Evolutionary conservation across 139 green algal species (phyloP).

Genomic region (Pseudopediastrum boryanum): DNA sequence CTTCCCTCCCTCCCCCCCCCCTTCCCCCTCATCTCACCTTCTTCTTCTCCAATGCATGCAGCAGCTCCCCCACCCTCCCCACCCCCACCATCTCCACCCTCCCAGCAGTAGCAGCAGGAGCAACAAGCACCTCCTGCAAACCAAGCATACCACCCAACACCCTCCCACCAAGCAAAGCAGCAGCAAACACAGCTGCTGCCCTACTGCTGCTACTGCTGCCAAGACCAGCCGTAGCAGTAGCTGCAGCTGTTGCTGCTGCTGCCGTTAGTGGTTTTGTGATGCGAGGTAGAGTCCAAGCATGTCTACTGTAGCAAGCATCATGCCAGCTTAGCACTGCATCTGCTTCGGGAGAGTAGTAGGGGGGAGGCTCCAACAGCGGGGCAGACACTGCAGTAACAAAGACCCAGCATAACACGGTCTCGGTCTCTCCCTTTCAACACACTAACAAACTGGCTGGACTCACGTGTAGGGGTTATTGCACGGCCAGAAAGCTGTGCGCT

Average conservation of each 20-base stretch:
- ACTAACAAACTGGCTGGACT: not conserved
- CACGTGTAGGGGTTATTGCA: not conserved
- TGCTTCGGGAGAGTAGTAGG: constrained; percentile 55
- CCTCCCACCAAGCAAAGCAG: constrained; percentile 82
- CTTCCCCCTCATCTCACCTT: not conserved
- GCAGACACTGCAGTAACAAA: constrained; percentile 63
- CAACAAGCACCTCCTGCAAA: constrained; percentile 38
- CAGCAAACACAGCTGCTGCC: no score
- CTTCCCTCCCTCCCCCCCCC: not conserved
- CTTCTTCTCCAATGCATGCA: no score
- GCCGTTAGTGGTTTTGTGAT: no score
- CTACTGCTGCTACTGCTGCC: constrained; percentile 39
- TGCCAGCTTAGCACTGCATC: constrained; percentile 81
- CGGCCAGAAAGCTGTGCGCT: not conserved
- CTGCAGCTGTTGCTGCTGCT: no score
- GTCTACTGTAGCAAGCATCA: constrained; percentile 73
- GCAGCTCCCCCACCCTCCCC: constrained; percentile 65
- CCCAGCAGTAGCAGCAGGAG: constrained; percentile 49
- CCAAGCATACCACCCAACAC: constrained; percentile 56
- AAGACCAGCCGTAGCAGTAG: constrained; percentile 50
- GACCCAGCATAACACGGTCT: no score
- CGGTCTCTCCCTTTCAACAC: no score
- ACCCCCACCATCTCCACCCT: constrained; percentile 62
- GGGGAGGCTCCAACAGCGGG: constrained; percentile 62
- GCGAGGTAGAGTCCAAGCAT: constrained; percentile 86